phyloP scores from a whole-genome alignment of 2,329 filamentous ascomycete species.

The Xylogone sp. region DNA sequence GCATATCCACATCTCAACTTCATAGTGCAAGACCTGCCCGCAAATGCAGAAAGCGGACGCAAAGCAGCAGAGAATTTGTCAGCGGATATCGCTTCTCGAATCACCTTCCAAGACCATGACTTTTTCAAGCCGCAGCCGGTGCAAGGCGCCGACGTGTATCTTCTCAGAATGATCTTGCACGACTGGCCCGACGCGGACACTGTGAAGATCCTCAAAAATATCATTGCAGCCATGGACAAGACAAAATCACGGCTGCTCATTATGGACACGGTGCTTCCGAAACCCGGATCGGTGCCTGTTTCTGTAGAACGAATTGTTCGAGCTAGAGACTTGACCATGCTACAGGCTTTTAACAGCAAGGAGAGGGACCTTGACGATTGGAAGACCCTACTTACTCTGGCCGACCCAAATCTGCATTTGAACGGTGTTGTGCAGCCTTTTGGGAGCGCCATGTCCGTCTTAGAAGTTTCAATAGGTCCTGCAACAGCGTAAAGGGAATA shows the following conservation, averaged over 20 bases:
- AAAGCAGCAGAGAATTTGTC: conserved; percentile 3
- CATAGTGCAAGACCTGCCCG: conserved; percentile 27
- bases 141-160: conserved; percentile 35
- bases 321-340: conserved; percentile 31
- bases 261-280: conserved; percentile 30
- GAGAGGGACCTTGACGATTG: conserved; percentile 32
- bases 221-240: conserved; percentile 38
- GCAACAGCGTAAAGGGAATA: too few relatives aligned
- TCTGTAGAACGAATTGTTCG: conserved; percentile 22
- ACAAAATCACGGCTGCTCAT: conserved; percentile 30
- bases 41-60: conserved; percentile 9
- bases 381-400: conserved; percentile 23
- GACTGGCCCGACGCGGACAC: conserved; percentile 43
- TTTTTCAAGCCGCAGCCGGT: conserved; percentile 26
- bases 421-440: conserved; percentile 1
- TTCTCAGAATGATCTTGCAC: conserved; percentile 46
- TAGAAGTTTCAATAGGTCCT: too few relatives aligned
- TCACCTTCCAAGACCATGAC: conserved; percentile 18
- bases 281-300: conserved; percentile 20
- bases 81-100: conserved; percentile 7
- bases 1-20: conserved; percentile 26
- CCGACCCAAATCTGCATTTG: conserved; percentile 21
- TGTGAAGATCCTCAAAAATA: conserved; percentile 30
- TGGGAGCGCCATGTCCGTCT: conserved; percentile 6
- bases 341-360: conserved; percentile 30